phyloP scores from a whole-genome alignment of 768 basidiomycete genomes.

The Russula earlei region DNA sequence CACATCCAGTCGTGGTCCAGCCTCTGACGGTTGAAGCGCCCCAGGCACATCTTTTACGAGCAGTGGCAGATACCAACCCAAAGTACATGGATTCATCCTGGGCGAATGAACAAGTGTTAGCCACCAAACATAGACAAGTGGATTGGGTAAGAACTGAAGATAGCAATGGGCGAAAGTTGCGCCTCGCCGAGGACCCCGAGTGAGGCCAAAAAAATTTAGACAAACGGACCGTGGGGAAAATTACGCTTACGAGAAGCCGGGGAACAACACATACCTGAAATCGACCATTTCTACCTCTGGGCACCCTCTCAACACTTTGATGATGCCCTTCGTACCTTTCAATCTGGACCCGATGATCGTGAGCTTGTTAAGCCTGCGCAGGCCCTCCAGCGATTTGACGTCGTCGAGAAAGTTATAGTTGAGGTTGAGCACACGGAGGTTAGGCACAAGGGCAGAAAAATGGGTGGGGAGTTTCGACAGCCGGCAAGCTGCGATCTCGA shows the following conservation, averaged over 20 bases:
- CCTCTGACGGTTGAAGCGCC: slow-evolving; percentile 53
- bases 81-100: slow-evolving; percentile 94
- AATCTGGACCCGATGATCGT: slow-evolving; percentile 79
- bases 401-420: slow-evolving; percentile 96
- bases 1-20: slow-evolving; percentile 12
- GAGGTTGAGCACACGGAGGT: slow-evolving; percentile 84
- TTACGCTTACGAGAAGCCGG: slow-evolving; percentile 17
- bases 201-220: neutral
- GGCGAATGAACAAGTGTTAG: neutral
- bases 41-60: slow-evolving; percentile 61
- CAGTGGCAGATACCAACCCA: slow-evolving; percentile 91
- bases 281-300: slow-evolving; percentile 82
- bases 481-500: slow-evolving; percentile 86
- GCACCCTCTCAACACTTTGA: slow-evolving; percentile 63
- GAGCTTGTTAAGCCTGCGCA: slow-evolving; percentile 71
- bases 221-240: neutral
- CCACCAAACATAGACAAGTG: neutral
- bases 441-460: slow-evolving; percentile 61
- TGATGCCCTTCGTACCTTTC: slow-evolving; percentile 62
- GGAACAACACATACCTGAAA: slow-evolving; percentile 53
- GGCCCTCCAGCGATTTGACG: slow-evolving; percentile 52
- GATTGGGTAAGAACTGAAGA: neutral
- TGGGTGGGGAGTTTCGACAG: slow-evolving; percentile 64
- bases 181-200: neutral
- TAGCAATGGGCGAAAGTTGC: neutral